These are phyloP conservation scores for Trebouxia sp. DNA, from an alignment of 139 green algal species.

Conservation along the genomic window DNA sequence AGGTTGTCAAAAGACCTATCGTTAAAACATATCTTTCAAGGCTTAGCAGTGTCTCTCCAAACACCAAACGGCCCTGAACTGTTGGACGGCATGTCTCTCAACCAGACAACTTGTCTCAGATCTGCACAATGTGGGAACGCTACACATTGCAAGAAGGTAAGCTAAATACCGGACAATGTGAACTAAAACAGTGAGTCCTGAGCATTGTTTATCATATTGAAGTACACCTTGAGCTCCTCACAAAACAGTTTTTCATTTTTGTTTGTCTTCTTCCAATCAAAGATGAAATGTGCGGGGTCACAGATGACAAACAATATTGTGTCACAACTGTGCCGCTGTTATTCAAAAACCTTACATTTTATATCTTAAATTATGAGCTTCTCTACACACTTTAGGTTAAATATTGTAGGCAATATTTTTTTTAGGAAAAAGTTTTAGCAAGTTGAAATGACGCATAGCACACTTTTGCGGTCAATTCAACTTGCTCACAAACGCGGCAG, in stretches of 20 bases:
- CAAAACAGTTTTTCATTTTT: background rate
- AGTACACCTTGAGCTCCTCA: constrained; percentile 10
- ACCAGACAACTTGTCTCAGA: background rate
- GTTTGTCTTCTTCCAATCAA: constrained; percentile 2
- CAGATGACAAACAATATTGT: constrained; percentile 11
- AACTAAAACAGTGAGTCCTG: background rate
- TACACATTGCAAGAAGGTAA: background rate
- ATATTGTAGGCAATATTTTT: constrained; percentile 11
- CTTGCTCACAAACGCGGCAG: background rate
- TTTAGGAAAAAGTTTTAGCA: background rate
- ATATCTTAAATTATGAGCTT: constrained; percentile 4
- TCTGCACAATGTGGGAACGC: background rate
- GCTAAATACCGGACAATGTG: background rate
- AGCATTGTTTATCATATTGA: background rate
- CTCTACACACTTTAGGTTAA: constrained; percentile 1
- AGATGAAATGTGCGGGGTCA: background rate
- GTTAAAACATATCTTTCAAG: background rate
- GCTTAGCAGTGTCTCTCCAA: background rate
- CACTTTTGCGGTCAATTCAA: background rate
- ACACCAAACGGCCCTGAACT: background rate
- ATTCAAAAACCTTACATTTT: constrained; percentile 11
- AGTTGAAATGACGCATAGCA: constrained; percentile 5
- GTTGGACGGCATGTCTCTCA: constrained; percentile 1
- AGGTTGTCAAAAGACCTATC: background rate
- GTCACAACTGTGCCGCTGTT: too few relatives aligned